These are phyloP conservation scores for Colletotrichum sp. DNA, from an alignment of 2,329 filamentous ascomycete genomes.

Conservation along the genomic window DNA sequence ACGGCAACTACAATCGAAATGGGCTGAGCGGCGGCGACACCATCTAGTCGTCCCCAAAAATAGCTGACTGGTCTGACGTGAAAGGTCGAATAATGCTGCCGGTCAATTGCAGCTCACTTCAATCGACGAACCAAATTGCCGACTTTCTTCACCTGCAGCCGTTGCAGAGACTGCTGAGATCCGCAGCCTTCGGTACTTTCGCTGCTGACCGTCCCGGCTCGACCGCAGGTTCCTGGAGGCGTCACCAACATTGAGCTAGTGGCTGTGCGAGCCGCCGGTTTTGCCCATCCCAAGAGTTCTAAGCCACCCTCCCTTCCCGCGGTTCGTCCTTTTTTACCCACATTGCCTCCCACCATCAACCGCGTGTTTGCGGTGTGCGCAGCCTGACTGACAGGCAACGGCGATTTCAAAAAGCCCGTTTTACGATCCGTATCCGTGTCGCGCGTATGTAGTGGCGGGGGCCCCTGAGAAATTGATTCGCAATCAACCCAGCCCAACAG, in stretches of 20 bases:
- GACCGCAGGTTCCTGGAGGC: not conserved
- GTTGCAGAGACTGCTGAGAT: not conserved
- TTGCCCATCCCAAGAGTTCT: not conserved
- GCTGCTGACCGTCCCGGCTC: not conserved
- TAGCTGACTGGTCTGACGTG: not conserved
- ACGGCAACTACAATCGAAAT: not conserved
- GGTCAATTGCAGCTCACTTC: not conserved
- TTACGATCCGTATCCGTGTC: not conserved
- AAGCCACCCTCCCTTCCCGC: not conserved
- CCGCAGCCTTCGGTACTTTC: not conserved
- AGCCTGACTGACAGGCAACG: not conserved
- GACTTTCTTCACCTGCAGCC: not conserved
- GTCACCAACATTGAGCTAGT: not conserved
- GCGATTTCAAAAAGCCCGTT: not conserved
- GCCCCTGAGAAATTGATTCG: not conserved
- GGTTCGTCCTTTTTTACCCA: not conserved
- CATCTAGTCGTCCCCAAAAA: not conserved
- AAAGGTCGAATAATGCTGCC: not conserved
- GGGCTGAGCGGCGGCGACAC: not conserved
- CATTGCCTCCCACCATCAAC: not conserved
- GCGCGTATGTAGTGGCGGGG: not conserved
- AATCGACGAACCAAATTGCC: not conserved
- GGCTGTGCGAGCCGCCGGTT: constrained; percentile 2
- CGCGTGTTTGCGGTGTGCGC: not conserved
- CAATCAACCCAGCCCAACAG: not conserved